Base-by-base conservation (phyloP, 2,329 filamentous ascomycete species). In the Trichoderma sp. region DNA sequence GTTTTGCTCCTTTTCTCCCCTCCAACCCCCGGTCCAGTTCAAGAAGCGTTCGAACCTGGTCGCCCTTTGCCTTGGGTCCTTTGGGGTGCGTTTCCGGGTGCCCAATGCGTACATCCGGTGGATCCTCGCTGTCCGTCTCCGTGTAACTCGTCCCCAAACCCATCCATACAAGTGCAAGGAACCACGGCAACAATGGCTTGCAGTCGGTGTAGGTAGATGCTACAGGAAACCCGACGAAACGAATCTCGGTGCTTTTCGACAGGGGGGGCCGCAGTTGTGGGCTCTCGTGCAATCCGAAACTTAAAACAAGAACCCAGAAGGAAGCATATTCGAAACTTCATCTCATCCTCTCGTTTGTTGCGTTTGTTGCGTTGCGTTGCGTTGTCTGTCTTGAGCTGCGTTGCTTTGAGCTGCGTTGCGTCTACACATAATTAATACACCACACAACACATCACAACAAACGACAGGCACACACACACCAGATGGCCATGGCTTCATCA, bases 401-500 rank as follows among this genome's bases (percentile, higher is more conserved):
- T 20, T 50, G 17, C 43, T 17, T 47, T 47, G 39, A 17, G 39
- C 39, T 47, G 43, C 43, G 43, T 50, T 20, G n/a, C 43, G 43
- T 50, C 9, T n/a, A n/a, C 3, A 12, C 3, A 47, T 8, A 39
- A 28, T 28, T 17, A 39, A 39, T 17, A 39, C 15, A 39, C 36
- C 13, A 39, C 36, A 39, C 36, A 39, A 17, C 36, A 39, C n/a
- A n/a, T 6, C 28, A 17, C 32, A 64, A 26, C 36, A 50, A 7
- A 57, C 26, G 30, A 61, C n/a, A 57, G 2, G n/a, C 55, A 32
- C 26, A 58, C 32, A 36, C 23, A 23, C 28, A 30, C 36, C 39
- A 28, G 36, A 59, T 59, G 47, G 67, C 61, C 61, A 77, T 75
- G 61, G 73, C 75, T 59, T 78, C 79, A 69, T 77, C 77, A 73